Evolutionary conservation across 2,329 filamentous ascomycete genomes (phyloP).

Genomic region (Plectosphaerella plurivora): DNA sequence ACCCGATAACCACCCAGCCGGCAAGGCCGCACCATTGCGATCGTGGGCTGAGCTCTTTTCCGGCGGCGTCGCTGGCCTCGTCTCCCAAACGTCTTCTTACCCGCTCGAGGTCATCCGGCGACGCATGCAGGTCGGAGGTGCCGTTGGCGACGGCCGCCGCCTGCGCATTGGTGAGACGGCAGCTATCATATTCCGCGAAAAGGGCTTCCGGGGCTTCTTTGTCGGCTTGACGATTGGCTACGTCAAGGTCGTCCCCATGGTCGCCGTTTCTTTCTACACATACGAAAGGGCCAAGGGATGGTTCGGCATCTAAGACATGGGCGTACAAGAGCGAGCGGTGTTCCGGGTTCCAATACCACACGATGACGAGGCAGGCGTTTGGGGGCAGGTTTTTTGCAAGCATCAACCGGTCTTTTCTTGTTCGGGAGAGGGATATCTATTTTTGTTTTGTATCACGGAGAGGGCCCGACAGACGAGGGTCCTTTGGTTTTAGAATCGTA

Average conservation of each 20-base stretch:
- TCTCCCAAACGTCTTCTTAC: constrained; percentile 90
- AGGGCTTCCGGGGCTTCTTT: constrained; percentile 79
- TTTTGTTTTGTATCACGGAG: neutral
- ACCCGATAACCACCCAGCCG: constrained; percentile 45
- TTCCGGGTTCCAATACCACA: neutral
- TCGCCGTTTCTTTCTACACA: constrained; percentile 63
- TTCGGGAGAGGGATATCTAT: neutral
- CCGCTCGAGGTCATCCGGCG: constrained; percentile 88
- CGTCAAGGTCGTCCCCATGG: constrained; percentile 89
- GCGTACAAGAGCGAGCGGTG: constrained; percentile 6
- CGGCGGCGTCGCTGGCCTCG: constrained; percentile 80
- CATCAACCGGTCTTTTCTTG: neutral
- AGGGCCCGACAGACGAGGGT: too few relatives aligned
- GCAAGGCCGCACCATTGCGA: constrained; percentile 67
- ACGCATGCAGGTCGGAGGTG: constrained; percentile 94
- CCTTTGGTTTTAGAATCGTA: too few relatives aligned
- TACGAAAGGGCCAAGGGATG: constrained; percentile 60
- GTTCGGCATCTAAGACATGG: constrained; percentile 57
- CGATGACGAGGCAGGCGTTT: neutral
- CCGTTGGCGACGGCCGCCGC: constrained; percentile 82
- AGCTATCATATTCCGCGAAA: constrained; percentile 67
- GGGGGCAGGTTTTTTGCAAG: neutral
- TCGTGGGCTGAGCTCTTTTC: constrained; percentile 84
- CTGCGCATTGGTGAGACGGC: constrained; percentile 77
- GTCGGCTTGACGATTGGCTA: constrained; percentile 93